Evolutionary conservation across 164 flowering plant genomes (phyloP).

Genomic region (Umbellularia californica): DNA sequence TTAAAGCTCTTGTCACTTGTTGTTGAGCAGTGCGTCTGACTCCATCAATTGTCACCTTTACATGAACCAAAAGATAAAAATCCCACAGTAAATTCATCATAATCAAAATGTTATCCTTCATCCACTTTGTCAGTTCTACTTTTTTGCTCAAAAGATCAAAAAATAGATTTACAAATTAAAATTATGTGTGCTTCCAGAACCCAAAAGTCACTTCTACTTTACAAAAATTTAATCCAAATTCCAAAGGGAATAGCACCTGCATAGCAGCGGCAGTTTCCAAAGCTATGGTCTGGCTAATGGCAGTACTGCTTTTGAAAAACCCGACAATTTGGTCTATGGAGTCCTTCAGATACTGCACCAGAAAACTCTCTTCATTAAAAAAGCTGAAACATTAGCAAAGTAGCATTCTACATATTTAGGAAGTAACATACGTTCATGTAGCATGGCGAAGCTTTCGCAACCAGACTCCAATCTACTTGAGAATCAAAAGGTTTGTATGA

Average conservation of each 20-base stretch:
- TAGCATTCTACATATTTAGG: background rate
- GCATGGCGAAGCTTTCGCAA: constrained; percentile 94
- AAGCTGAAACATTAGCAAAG: constrained; percentile 6
- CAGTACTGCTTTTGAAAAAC: constrained; percentile 72
- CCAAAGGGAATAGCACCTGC: constrained; percentile 47
- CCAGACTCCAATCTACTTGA: constrained; percentile 93
- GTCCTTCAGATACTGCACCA: constrained; percentile 82
- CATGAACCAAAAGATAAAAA: constrained; percentile 2
- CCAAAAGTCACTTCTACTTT: background rate
- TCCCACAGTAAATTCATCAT: background rate
- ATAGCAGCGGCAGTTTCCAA: constrained; percentile 97
- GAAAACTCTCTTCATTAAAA: constrained; percentile 16
- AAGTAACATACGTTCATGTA: constrained; percentile 75
- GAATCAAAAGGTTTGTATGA: constrained; percentile 81
- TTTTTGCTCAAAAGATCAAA: too few species aligned
- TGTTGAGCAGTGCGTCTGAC: constrained; percentile 92
- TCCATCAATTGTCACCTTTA: constrained; percentile 88
- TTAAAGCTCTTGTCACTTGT: constrained; percentile 79
- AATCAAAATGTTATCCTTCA: background rate
- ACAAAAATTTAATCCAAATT: background rate
- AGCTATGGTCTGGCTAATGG: constrained; percentile 83
- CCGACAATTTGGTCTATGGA: constrained; percentile 65
- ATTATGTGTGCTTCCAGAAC: background rate
- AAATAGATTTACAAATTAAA: too few species aligned
- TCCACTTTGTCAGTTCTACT: too few species aligned